Percentiles rank a stretch among this genome's conserved stretches.
phyloP scores from a whole-genome alignment of 1,284 basidiomycete genomes.

The Ganoderma meredithae region DNA sequence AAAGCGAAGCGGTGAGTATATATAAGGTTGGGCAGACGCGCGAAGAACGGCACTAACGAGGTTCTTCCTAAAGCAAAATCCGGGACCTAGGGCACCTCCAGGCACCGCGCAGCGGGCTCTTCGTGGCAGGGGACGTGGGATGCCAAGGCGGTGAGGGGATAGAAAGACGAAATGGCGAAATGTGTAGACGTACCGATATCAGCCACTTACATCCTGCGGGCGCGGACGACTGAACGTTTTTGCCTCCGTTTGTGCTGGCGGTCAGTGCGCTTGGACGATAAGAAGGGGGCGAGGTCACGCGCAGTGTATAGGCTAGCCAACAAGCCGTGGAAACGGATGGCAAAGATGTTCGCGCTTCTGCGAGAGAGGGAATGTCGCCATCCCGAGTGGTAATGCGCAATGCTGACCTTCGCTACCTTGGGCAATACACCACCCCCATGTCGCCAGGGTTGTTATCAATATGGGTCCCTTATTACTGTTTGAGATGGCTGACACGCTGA shows the following conservation, averaged over 20 bases:
- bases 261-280: not conserved
- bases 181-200: slow-evolving; percentile 38
- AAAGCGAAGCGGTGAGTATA: slow-evolving; percentile 82
- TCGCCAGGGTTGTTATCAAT: slow-evolving; percentile 30
- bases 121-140: slow-evolving; percentile 83
- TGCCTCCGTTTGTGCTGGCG: slow-evolving; percentile 1
- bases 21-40: not conserved
- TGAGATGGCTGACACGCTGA: slow-evolving; percentile 11
- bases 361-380: slow-evolving; percentile 38
- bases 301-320: not conserved
- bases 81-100: slow-evolving; percentile 86
- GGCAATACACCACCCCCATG: slow-evolving; percentile 27
- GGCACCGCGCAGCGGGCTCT: slow-evolving; percentile 85
- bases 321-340: slow-evolving; percentile 16
- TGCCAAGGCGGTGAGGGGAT: slow-evolving; percentile 63
- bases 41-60: slow-evolving; percentile 15
- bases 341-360: slow-evolving; percentile 25
- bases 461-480: slow-evolving; percentile 13
- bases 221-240: slow-evolving; percentile 22
- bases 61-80: slow-evolving; percentile 53
- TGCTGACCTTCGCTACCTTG: slow-evolving; percentile 35
- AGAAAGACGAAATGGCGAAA: slow-evolving; percentile 32
- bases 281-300: slow-evolving; percentile 15
- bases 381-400: slow-evolving; percentile 37
- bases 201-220: slow-evolving; percentile 11